Percentiles rank a stretch among this genome's conserved stretches.
Conservation (phyloP, 2,329 filamentous ascomycete genomes). For the Colletotrichum kahawae region DNA sequence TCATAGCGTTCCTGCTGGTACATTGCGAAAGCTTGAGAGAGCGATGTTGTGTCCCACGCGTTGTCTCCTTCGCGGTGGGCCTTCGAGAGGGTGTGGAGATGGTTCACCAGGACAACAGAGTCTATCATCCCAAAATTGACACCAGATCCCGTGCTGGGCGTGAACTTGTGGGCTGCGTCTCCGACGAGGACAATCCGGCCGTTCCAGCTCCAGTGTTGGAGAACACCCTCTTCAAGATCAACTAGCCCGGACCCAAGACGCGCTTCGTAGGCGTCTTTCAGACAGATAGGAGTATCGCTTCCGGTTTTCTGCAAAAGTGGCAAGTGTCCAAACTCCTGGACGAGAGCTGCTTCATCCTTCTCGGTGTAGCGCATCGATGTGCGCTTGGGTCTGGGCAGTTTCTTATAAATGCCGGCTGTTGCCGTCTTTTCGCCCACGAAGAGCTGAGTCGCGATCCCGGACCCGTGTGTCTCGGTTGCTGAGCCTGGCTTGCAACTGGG, state of each 20-base stretch:
- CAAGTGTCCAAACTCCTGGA: constrained; percentile 28
- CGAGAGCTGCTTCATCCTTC: constrained; percentile 30
- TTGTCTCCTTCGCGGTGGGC: not conserved
- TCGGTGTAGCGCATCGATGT: constrained; percentile 31
- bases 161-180: constrained; percentile 40
- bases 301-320: constrained; percentile 24
- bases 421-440: constrained; percentile 26
- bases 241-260: constrained; percentile 26
- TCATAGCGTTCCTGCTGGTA: constrained; percentile 11
- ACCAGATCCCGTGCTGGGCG: constrained; percentile 36
- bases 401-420: constrained; percentile 32
- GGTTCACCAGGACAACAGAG: constrained; percentile 30
- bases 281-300: constrained; percentile 18
- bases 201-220: constrained; percentile 33
- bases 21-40: not conserved
- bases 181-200: constrained; percentile 36
- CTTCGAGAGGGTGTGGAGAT: constrained; percentile 23
- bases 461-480: constrained; percentile 19
- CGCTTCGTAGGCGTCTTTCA: constrained; percentile 27
- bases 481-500: not conserved
- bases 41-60: not conserved
- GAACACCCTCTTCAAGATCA: constrained; percentile 37
- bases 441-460: constrained; percentile 27
- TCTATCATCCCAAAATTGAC: constrained; percentile 39
- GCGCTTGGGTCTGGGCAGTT: constrained; percentile 27